Conservation (phyloP, 208 protist species). For the Porcisia deanei region DNA sequence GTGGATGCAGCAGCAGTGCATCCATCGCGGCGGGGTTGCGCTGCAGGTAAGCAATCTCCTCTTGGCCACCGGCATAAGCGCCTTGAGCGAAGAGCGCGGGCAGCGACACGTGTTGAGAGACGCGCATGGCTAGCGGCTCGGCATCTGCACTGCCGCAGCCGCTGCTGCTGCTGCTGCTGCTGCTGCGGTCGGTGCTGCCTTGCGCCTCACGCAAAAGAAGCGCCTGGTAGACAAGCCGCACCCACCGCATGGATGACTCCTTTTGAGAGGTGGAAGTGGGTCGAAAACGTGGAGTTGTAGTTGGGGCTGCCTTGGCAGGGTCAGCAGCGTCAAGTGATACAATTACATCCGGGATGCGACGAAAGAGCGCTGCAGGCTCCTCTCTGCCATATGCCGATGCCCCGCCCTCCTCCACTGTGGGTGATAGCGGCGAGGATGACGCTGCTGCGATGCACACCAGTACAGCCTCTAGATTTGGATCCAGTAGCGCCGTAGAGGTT, state of each 20-base stretch:
- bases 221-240: conserved; percentile 30
- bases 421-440: not conserved
- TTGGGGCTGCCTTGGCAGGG: not conserved
- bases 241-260: conserved; percentile 29
- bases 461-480: not conserved
- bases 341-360: not conserved
- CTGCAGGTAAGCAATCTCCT: conserved; percentile 74
- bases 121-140: conserved; percentile 3
- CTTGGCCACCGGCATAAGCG: conserved; percentile 52
- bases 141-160: not conserved
- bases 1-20: conserved; percentile 76
- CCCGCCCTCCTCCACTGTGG: not conserved
- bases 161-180: not conserved
- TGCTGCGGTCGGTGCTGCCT: not conserved
- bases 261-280: conserved; percentile 16
- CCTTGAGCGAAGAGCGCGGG: conserved; percentile 78
- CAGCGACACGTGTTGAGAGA: conserved; percentile 21
- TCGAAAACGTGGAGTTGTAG: not conserved
- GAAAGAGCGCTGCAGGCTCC: not conserved
- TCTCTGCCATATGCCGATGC: not conserved
- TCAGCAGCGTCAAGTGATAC: not conserved
- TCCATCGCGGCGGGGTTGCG: conserved; percentile 72
- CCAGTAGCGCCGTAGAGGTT: not conserved
- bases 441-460: not conserved
- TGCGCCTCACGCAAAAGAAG: conserved; percentile 32